Evolutionary conservation across 1,284 basidiomycete genomes (phyloP).

Genomic region (Acaromyces ingoldii): DNA sequence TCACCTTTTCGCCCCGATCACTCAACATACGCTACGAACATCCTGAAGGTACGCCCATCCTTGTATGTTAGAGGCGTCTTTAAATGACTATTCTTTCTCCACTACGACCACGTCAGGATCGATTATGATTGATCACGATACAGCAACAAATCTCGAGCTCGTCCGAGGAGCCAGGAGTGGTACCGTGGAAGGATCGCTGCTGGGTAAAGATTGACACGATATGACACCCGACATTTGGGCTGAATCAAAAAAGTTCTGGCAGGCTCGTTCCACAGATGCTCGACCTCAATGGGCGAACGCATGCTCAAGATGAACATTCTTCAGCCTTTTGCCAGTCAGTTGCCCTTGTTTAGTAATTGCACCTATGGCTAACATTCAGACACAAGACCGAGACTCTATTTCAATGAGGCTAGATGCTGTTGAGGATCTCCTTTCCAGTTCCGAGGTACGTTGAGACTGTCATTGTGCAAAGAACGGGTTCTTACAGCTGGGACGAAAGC

Average conservation of each 20-base stretch:
- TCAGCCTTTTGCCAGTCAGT: conserved; percentile 7
- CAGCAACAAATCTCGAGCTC: conserved; percentile 5
- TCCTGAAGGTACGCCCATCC: background rate
- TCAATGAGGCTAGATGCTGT: conserved; percentile 7
- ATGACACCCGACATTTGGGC: background rate
- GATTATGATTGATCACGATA: conserved; percentile 6
- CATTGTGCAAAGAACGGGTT: background rate
- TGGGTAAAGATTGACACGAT: background rate
- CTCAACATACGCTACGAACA: conserved; percentile 3
- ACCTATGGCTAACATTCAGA: background rate
- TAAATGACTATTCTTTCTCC: background rate
- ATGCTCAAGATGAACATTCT: conserved; percentile 11
- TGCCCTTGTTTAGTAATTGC: background rate
- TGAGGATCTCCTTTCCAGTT: background rate
- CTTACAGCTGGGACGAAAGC: background rate
- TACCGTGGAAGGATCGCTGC: background rate
- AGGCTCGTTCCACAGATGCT: conserved; percentile 1
- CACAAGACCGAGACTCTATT: background rate
- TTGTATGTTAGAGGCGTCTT: background rate
- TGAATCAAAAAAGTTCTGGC: no score
- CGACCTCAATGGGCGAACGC: conserved; percentile 10
- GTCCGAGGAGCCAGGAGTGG: background rate
- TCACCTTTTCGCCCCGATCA: background rate
- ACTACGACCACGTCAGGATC: conserved; percentile 1
- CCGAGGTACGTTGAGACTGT: background rate